Evolutionary conservation across 2,329 filamentous ascomycete species (phyloP).

Genomic region (Cercospora sp.): DNA sequence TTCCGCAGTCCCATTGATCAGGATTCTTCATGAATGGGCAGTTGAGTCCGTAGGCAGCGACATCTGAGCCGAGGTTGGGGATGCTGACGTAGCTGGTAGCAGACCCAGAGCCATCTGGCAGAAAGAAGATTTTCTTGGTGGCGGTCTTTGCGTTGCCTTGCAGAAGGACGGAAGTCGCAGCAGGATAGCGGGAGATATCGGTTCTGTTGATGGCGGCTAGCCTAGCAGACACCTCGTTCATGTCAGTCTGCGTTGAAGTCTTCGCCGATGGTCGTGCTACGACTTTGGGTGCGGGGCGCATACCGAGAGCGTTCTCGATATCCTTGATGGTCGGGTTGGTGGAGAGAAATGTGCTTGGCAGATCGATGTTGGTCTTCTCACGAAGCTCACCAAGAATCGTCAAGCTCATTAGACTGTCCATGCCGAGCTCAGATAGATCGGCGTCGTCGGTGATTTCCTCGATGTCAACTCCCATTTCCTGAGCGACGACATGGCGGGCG

Average conservation of each 20-base stretch:
- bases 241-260: slow-evolving; percentile 37
- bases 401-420: slow-evolving; percentile 56
- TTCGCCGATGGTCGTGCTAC: slow-evolving; percentile 24
- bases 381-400: slow-evolving; percentile 53
- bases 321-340: slow-evolving; percentile 64
- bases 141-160: slow-evolving; percentile 59
- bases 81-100: slow-evolving; percentile 68
- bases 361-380: slow-evolving; percentile 52
- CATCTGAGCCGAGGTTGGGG: slow-evolving; percentile 53
- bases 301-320: slow-evolving; percentile 64
- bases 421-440: slow-evolving; percentile 61
- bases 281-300: slow-evolving; percentile 43
- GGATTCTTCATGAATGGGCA: slow-evolving; percentile 71
- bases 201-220: slow-evolving; percentile 40
- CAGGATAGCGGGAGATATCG: slow-evolving; percentile 48
- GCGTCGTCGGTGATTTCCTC: slow-evolving; percentile 55
- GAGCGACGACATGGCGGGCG: slow-evolving; percentile 52
- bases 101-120: slow-evolving; percentile 57
- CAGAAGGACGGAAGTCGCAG: slow-evolving; percentile 57
- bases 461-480: slow-evolving; percentile 67
- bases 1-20: slow-evolving; percentile 64
- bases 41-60: slow-evolving; percentile 59
- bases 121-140: slow-evolving; percentile 55
- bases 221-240: slow-evolving; percentile 52
- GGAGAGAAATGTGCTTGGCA: slow-evolving; percentile 57